A percentile compares a stretch with the other conserved stretches of the same genome.
Conservation (phyloP, 2,329 filamentous ascomycete species). For the Ustulina deusta region DNA sequence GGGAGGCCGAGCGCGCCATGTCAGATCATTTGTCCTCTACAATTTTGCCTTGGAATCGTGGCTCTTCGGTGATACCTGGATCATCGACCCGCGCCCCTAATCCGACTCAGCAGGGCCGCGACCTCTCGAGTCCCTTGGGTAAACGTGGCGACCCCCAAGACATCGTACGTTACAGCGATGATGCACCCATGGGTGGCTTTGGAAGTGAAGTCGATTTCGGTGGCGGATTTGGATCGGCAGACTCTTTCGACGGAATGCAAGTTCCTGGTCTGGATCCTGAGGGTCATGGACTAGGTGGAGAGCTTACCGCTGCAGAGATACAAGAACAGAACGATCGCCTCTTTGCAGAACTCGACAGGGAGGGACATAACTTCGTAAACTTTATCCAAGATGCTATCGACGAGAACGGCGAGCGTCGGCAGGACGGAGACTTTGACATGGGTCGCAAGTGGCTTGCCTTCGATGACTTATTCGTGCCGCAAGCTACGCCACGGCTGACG, state of each 20-base stretch:
- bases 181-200: conserved; percentile 49
- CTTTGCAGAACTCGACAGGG: conserved; percentile 55
- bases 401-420: conserved; percentile 49
- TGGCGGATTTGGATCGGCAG: conserved; percentile 47
- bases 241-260: conserved; percentile 49
- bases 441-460: conserved; percentile 70
- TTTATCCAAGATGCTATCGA: conserved; percentile 56
- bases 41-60: conserved; percentile 64
- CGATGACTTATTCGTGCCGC: conserved; percentile 73
- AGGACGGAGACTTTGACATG: conserved; percentile 49
- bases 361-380: conserved; percentile 60
- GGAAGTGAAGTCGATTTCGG: conserved; percentile 54
- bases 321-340: conserved; percentile 42
- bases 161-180: conserved; percentile 63
- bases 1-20: conserved; percentile 72
- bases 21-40: conserved; percentile 72
- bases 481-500: conserved; percentile 66
- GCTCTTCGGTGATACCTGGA: conserved; percentile 59
- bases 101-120: conserved; percentile 56
- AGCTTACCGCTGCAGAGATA: conserved; percentile 33
- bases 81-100: conserved; percentile 59
- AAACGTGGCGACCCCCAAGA: conserved; percentile 54
- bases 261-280: conserved; percentile 22
- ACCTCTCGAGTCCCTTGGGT: conserved; percentile 57
- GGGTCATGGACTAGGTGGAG: not conserved